Base-by-base conservation (phyloP, 2,329 filamentous ascomycete genomes). In the Lecanicillium sp. region DNA sequence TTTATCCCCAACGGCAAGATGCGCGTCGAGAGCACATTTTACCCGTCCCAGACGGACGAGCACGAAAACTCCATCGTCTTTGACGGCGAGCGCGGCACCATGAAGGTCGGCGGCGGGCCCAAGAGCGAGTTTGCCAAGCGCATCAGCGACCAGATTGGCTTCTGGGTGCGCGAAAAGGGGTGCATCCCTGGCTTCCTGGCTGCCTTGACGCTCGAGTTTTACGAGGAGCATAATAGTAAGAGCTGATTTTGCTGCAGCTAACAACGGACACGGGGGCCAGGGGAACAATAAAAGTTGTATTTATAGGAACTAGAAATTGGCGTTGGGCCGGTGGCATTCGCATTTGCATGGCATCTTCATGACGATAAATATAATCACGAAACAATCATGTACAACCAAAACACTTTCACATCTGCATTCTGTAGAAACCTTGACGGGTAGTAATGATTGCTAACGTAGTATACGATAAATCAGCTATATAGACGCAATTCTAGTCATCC, bases 1-100 rank as follows among this genome's bases (percentile, higher is more conserved):
- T 97, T 98, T 58, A 83, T 96, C 58, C 88, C 89, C n/a, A 95
- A 95, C 58, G 92, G 92, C 30, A 90, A 94, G 53, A 94, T 96
- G 63, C 82, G 87, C 22, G 87, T 96, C 17, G 94, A 90, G 39
- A 84, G 76, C 43, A 84, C 90, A 48, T 94, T 90, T 56, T 85
- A 84, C 56, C 83, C 88, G 0, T 81, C 77, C 3, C 61, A 44
- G 64, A 77, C 58, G 56, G 78, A 84, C 40, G 80, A 84, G 54
- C 78, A 87, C 57, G 79, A 83, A 58, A 81, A 82, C 49, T 79
- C 74, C 41, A 81, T 84, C 44, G 79, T 95, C 0, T 96, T 96
- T 58, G 88, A 95, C 60, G 88, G 88, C 37, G 88, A 96, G 64
- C 81, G 84, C 42, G 92, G 90, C 7, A 96, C 89, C 1, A 98